These are phyloP conservation scores for Ustilago sp. DNA, from an alignment of 1,284 basidiomycete species.

Conservation along the genomic window DNA sequence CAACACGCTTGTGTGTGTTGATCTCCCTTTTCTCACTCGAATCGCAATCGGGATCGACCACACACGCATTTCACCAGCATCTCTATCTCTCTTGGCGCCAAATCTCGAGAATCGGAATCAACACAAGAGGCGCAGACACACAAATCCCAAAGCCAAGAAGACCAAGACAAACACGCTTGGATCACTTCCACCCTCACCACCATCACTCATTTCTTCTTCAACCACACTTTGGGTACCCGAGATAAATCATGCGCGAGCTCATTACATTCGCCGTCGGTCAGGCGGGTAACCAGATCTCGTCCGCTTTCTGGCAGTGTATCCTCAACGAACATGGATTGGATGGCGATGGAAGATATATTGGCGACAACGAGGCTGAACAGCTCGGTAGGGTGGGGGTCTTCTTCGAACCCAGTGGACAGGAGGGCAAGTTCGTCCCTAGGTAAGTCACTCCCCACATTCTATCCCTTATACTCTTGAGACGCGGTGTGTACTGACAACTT, in stretches of 20 bases:
- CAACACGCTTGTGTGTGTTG: constrained; percentile 6
- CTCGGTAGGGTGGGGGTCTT: constrained; percentile 66
- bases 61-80: neutral
- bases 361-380: constrained; percentile 59
- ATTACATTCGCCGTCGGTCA: constrained; percentile 69
- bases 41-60: neutral
- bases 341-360: constrained; percentile 65
- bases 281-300: constrained; percentile 76
- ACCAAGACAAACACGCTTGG: constrained; percentile 17
- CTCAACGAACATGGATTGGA: constrained; percentile 69
- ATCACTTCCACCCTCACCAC: constrained; percentile 22
- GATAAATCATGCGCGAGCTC: constrained; percentile 45
- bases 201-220: neutral
- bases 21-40: constrained; percentile 1
- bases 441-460: constrained; percentile 2
- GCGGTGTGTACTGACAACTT: neutral
- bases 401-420: constrained; percentile 64
- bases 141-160: neutral
- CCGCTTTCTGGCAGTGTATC: constrained; percentile 68
- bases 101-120: neutral
- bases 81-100: neutral
- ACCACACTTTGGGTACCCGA: too few species aligned
- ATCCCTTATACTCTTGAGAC: neutral
- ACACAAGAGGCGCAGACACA: neutral
- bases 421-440: constrained; percentile 68